Conservation (phyloP, 345 rosid species). For the Ricinus communis region DNA sequence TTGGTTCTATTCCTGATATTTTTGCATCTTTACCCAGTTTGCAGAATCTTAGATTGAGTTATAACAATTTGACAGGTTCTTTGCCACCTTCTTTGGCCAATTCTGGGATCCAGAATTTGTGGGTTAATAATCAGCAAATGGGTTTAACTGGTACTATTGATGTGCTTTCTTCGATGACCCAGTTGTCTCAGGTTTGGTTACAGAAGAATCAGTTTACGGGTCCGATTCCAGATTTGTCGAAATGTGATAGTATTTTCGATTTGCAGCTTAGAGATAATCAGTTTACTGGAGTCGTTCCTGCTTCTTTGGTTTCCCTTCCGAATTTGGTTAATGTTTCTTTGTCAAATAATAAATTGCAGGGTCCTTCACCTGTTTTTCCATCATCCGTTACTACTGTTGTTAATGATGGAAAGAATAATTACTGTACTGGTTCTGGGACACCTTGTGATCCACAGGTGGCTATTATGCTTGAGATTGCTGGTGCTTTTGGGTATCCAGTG, state of each 20-base stretch:
- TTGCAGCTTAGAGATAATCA: constrained; percentile 76
- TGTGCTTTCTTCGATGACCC: constrained; percentile 58
- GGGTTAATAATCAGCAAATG: constrained; percentile 62
- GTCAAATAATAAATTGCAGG: constrained; percentile 73
- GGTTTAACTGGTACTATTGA: constrained; percentile 64
- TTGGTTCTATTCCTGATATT: constrained; percentile 64
- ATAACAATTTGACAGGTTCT: constrained; percentile 70
- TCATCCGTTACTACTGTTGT: constrained; percentile 22
- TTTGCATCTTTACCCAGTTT: constrained; percentile 52
- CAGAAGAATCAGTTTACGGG: constrained; percentile 70
- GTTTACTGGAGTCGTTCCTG: constrained; percentile 68
- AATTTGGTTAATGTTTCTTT: constrained; percentile 52
- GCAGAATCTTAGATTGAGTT: constrained; percentile 56
- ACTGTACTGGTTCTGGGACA: constrained; percentile 42
- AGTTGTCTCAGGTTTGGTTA: constrained; percentile 73
- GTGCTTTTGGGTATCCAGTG: constrained; percentile 64
- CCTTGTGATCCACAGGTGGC: constrained; percentile 63
- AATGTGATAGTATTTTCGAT: constrained; percentile 51
- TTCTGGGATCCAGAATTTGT: constrained; percentile 52
- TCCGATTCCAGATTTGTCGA: constrained; percentile 74
- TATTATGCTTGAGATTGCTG: constrained; percentile 58
- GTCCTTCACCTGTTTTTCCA: constrained; percentile 54
- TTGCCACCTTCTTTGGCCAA: constrained; percentile 59
- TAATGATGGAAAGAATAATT: constrained; percentile 40
- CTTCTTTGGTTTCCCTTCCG: constrained; percentile 40